Evolutionary conservation across 2,329 filamentous ascomycete genomes (phyloP), one percentile per base, ranked within the genome.

Genomic region (Ceratocystis lukuohia): DNA sequence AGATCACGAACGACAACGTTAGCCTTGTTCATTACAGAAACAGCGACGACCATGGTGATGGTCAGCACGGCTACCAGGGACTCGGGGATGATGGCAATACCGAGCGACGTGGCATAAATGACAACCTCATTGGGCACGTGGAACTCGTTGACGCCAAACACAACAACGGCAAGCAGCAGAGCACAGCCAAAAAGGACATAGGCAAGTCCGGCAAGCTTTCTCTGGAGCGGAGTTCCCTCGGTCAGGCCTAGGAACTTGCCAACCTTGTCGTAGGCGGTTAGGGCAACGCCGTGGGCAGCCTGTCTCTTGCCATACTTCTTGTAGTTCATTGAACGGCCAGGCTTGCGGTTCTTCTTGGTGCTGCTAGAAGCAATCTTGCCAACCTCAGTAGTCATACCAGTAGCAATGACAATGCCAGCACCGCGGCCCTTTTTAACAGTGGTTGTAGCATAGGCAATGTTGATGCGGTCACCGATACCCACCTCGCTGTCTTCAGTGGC

Each of bases 191-290:
- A 91, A 1, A 94, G 82, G 6, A 88, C 77, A 66, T 91, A 87
- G 10, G 89, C 89, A 68, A 94, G 80, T 71, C 88, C 88, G 68
- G 87, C 88, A 63, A 94, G 78, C 75, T 89, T 91, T 69, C 86
- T 83, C 75, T 92, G 88, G 62, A 94, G 78, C 2, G 89, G 89
- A 1, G 89, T 94, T 37, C 89, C 89, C 68, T 86, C 80, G 3
- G 80, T 81, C 30, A 84, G 72, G 62, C 82, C 84, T 65, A 87
- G 79, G 70, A 86, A 84, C 73, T 83, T 82, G 70, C 81, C 81
- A 57, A 80, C 70, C 20, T 78, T 75, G 70, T 81, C 78, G 67
- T 79, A 80, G 37, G 75, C 74, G 62, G 80, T 80, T 72, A 77
- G 80, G 2, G 74, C 69, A 33, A 79, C 72, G 15, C 80, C 80